Evolutionary conservation across 768 basidiomycete genomes (phyloP), one percentile per base, ranked within the genome.

Genomic region (Cyathus striatus): DNA sequence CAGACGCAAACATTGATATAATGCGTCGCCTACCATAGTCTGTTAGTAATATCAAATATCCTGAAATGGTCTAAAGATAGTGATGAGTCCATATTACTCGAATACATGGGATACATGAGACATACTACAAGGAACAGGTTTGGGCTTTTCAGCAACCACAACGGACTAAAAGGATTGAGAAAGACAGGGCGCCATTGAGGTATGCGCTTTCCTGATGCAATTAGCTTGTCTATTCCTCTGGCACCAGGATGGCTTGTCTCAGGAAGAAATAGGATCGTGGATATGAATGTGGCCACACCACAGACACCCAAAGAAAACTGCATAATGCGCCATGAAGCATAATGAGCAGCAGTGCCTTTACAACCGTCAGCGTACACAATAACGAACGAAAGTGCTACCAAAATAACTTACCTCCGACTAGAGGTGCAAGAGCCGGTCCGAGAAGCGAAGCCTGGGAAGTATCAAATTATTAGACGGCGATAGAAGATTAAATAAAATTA

Each of bases 231-330:
- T 1, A 82, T 63, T 0, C 80, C 76, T 27, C 72, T 63, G 1
- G 70, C 54, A 5, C 77, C 73, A 1, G 83, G 83, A 50, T 82
- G 78, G 38, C 73, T 76, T 2, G 84, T 86, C 51, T 86, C 85
- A 0, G 83, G 83, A n/a, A 84, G 69, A 40, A 69, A 69, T 3
- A 71, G 30, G 1, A 55, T 38, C 23, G 83, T 64, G 4, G 63
- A 46, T 5, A 70, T 4, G 25, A 76, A 63, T 1, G 66, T 61
- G 0, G 68, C 10, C 0, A 74, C 24, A 2, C 71, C 73, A 33
- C 63, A 56, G 0, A 65, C 27, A 3, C 70, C 73, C 1, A 86
- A 45, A 0, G 53, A 49, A 6, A 60, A 53, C 52, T 87, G 83
- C 56, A 82, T 74, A 3, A 67, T 47, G 0, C 84, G 72, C 84